A percentile compares a stretch with the other conserved stretches of the same genome.
Conservation (phyloP, 345 rosid genomes). For the Kandelia obovata region DNA sequence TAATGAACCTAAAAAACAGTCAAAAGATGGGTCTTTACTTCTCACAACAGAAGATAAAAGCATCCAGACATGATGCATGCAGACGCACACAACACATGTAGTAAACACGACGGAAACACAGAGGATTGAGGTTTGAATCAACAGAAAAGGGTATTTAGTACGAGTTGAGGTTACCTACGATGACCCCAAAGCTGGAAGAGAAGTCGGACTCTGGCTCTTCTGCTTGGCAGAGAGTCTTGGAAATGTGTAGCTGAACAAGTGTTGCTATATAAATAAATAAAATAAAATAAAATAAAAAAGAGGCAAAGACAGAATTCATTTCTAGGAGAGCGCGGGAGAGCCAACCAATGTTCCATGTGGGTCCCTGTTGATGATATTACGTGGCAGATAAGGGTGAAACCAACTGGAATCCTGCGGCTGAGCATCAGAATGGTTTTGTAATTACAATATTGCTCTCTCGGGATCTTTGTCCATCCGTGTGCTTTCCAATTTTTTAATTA, state of each 20-base stretch:
- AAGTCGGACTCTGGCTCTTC: neutral
- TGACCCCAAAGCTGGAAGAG: neutral
- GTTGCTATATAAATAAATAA: neutral
- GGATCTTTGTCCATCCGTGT: too few species aligned
- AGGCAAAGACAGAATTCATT: conserved; percentile 5
- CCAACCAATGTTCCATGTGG: conserved; percentile 26
- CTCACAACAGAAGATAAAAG: neutral
- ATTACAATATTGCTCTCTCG: too few species aligned
- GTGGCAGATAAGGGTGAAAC: conserved; percentile 73
- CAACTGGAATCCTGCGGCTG: conserved; percentile 33
- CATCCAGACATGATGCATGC: neutral
- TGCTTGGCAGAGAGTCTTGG: too few species aligned
- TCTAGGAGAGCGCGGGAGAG: conserved; percentile 45
- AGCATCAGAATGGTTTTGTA: neutral
- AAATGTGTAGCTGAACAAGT: too few species aligned
- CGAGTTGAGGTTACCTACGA: neutral
- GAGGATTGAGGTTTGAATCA: neutral
- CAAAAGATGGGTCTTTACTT: neutral
- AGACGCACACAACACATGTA: neutral
- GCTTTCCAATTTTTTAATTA: too few species aligned
- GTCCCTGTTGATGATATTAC: conserved; percentile 22
- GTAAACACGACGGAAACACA: neutral
- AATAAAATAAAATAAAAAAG: neutral
- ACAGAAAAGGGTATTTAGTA: neutral
- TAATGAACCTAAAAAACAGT: neutral